Conservation (phyloP, 257 asterid genomes). For the Voacanga thouarsii region DNA sequence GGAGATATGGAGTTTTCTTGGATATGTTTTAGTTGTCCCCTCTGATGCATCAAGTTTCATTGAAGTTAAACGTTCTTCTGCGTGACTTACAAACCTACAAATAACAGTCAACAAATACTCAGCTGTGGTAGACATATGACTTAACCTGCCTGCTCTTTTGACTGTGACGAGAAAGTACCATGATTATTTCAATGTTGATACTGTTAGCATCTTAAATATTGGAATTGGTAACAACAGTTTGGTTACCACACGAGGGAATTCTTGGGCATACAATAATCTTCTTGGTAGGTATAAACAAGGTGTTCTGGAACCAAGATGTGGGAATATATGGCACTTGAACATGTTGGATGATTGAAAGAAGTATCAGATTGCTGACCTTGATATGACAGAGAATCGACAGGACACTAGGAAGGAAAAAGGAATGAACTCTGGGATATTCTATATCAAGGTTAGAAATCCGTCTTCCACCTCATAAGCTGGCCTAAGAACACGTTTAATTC, state of each 20-base stretch:
- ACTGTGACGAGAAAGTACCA: too few relatives aligned
- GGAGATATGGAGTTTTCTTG: not conserved
- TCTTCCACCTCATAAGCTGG: slow-evolving; percentile 8
- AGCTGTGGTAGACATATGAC: too few relatives aligned
- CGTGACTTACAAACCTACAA: too few relatives aligned
- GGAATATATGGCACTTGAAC: not conserved
- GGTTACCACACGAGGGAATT: too few relatives aligned
- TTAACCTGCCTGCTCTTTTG: too few relatives aligned
- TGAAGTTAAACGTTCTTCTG: too few relatives aligned
- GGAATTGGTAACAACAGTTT: too few relatives aligned
- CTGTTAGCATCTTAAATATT: too few relatives aligned
- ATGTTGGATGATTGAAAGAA: not conserved
- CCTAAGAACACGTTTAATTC: slow-evolving; percentile 6
- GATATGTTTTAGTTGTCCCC: not conserved
- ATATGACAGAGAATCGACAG: not conserved
- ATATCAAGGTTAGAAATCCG: not conserved
- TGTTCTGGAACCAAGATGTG: not conserved
- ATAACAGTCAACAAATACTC: too few relatives aligned
- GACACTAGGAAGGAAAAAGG: not conserved
- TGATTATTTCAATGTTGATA: too few relatives aligned
- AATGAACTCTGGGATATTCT: not conserved
- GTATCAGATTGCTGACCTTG: not conserved
- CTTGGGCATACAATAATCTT: not conserved
- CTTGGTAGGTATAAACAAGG: not conserved
- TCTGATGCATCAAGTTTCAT: not conserved